Base-by-base conservation (phyloP, 352 stramenopile genomes). In the Pythium aristosporum region DNA sequence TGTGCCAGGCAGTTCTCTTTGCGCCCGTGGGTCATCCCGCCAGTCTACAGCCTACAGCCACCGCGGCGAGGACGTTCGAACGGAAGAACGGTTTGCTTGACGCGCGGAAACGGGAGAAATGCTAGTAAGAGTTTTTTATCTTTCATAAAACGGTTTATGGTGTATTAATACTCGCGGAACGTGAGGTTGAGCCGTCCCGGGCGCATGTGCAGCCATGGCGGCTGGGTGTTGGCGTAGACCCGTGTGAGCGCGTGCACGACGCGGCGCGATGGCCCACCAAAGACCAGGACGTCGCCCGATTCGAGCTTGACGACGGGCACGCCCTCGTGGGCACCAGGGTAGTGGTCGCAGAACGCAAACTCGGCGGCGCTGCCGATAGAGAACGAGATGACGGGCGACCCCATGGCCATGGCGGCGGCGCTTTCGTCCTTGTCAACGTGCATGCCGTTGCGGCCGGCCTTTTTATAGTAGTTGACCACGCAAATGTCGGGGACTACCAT, bases 401-500 rank as follows among this genome's bases (percentile, higher is more conserved):
- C 82, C 70, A 82, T 82, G 0, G 49, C 57, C 68, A 91, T 82
- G 21, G 82, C 80, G 49, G 79, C 72, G 2, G 65, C 65, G 47
- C 78, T 87, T 57, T 91, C 82, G 63, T 89, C 77, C 66, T 89
- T 88, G 72, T 91, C 82, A 23, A 88, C 71, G 63, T 91, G 82
- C 76, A 91, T 82, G 58, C 79, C 82, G 43, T 88, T 91, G 63
- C 79, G 72, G 0, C 82, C 82, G 20, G 79, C 79, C 60, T 87
- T 87, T 63, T 88, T 88, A 71, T 89, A 89, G 49, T 87, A 91
- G 60, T 89, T 89, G 52, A 89, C 80, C 20, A 89, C 79, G 47
- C 79, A 89, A 50, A 91, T 81, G 36, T 91, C 80, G 0, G 80
- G 82, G 20, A 30, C 25, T 30, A 32, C 64, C 68, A 91, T 79